These are phyloP conservation scores for Termitomyces sp. DNA, from an alignment of 1,284 basidiomycete genomes.

Conservation along the genomic window DNA sequence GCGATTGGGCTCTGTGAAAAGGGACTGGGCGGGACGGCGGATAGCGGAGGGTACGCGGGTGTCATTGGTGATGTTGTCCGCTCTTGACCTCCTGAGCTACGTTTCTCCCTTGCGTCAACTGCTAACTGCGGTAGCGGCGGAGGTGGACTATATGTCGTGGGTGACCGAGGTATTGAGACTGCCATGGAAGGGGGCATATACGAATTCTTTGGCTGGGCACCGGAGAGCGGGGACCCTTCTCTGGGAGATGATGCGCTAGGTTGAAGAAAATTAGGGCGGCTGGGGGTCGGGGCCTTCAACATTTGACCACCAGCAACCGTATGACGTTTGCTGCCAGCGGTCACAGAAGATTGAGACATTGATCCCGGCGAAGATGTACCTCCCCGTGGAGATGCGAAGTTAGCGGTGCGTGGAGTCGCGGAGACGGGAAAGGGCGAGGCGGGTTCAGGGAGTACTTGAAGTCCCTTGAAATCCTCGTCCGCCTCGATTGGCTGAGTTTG, in stretches of 20 bases:
- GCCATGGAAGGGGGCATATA: constrained; percentile 29
- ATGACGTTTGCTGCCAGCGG: constrained; percentile 57
- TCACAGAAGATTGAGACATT: constrained; percentile 29
- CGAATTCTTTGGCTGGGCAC: constrained; percentile 13
- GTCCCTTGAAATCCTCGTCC: constrained; percentile 28
- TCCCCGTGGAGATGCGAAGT: constrained; percentile 21
- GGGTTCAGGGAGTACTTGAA: constrained; percentile 62
- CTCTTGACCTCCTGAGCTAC: constrained; percentile 11
- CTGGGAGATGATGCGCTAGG: constrained; percentile 15
- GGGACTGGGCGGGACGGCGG: constrained; percentile 45
- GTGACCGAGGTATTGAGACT: constrained; percentile 38
- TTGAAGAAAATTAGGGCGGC: constrained; percentile 25
- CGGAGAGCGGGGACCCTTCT: constrained; percentile 21
- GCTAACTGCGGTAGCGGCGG: constrained; percentile 26
- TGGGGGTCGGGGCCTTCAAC: constrained; percentile 34
- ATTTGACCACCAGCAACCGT: constrained; percentile 40
- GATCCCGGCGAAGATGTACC: constrained; percentile 18
- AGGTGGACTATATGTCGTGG: constrained; percentile 47
- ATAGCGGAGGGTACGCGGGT: constrained; percentile 57
- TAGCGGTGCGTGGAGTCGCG: constrained; percentile 17
- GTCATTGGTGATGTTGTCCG: constrained; percentile 40
- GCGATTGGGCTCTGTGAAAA: constrained; percentile 52
- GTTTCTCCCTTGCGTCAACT: constrained; percentile 3
- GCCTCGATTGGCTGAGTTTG: constrained; percentile 26
- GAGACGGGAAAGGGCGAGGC: constrained; percentile 63